phyloP scores from a whole-genome alignment of 768 basidiomycete genomes.

The Daedaleopsis sinensis region DNA sequence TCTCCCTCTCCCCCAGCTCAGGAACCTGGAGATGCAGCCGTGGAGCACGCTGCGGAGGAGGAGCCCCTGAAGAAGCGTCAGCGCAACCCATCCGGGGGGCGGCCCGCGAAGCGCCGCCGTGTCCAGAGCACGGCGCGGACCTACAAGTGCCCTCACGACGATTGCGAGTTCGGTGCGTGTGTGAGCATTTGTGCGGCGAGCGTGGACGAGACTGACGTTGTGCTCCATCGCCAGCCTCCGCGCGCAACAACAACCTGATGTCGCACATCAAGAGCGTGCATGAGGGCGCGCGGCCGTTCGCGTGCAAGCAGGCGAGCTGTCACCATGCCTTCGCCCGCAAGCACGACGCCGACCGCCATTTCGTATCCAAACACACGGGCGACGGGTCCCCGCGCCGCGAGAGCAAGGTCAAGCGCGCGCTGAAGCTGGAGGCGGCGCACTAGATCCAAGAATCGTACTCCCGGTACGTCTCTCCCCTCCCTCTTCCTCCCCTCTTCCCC shows the following conservation, averaged over 20 bases:
- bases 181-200: no score
- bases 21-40: background rate
- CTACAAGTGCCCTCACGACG: background rate
- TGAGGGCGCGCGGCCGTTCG: background rate
- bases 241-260: constrained; percentile 11
- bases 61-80: background rate
- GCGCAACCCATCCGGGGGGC: background rate
- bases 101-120: constrained; percentile 4
- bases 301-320: constrained; percentile 3
- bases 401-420: background rate
- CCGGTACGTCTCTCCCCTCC: background rate
- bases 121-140: constrained; percentile 6
- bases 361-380: constrained; percentile 10
- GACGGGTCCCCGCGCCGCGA: constrained; percentile 16
- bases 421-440: background rate
- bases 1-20: background rate
- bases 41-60: background rate
- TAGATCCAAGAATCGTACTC: background rate
- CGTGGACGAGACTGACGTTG: background rate
- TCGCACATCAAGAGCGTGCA: constrained; percentile 13
- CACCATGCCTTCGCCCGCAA: constrained; percentile 3
- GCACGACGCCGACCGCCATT: constrained; percentile 15
- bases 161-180: constrained; percentile 6
- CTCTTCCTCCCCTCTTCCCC: background rate
- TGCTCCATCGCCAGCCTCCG: constrained; percentile 3